phyloP scores from a whole-genome alignment of 1,139 yeast genomes.

The Saccharomyces hybrid region DNA sequence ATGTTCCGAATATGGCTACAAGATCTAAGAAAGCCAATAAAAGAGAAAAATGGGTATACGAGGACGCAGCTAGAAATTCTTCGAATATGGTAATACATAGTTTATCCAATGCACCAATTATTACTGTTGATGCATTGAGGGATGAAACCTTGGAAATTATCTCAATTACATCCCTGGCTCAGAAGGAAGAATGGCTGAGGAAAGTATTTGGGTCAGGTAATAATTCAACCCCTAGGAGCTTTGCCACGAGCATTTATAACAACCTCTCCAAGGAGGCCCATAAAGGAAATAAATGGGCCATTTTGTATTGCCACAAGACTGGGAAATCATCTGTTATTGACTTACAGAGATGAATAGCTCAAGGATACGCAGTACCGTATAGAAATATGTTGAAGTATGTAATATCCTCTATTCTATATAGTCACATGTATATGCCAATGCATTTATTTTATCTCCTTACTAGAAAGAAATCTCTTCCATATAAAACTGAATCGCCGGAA shows the following conservation, averaged over 20 bases:
- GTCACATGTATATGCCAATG: too few species aligned
- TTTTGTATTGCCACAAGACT: conserved; percentile 69
- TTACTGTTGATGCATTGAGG: conserved; percentile 63
- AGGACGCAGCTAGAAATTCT: conserved; percentile 61
- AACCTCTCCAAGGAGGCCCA: conserved; percentile 64
- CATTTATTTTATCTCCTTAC: too few species aligned
- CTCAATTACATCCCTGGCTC: conserved; percentile 62
- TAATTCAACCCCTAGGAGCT: conserved; percentile 62
- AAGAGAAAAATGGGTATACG: conserved; percentile 73
- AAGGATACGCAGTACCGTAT: too few species aligned
- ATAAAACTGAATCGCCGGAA: too few species aligned
- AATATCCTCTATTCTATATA: too few species aligned
- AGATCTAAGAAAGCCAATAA: conserved; percentile 65
- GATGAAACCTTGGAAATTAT: conserved; percentile 85
- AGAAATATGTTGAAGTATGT: too few species aligned
- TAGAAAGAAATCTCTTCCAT: too few species aligned
- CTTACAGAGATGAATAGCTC: conserved; percentile 42
- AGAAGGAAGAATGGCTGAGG: conserved; percentile 83
- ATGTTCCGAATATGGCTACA: conserved; percentile 64
- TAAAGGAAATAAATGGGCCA: conserved; percentile 66
- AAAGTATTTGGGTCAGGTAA: conserved; percentile 67
- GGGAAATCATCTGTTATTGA: conserved; percentile 65
- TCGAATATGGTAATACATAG: conserved; percentile 48
- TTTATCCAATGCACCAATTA: conserved; percentile 58
- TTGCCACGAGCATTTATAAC: conserved; percentile 62